Percentiles rank a stretch among this genome's conserved stretches.
These are phyloP conservation scores for Haberlea rhodopensis DNA, from an alignment of 257 asterid species.

Conservation along the genomic window DNA sequence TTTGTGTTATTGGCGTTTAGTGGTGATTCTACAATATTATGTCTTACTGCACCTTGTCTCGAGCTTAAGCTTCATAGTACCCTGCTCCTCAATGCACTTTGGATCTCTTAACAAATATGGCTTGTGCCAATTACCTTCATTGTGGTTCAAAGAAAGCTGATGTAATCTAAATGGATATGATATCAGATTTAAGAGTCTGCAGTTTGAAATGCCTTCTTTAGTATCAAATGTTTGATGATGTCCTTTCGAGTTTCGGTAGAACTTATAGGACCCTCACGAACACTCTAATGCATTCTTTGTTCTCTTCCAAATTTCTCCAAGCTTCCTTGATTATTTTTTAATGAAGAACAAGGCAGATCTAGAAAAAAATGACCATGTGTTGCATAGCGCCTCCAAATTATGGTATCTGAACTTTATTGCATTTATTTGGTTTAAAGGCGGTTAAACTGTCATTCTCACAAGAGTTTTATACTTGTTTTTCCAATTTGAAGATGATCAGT, in stretches of 20 bases:
- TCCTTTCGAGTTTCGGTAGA: neutral
- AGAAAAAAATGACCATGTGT: conserved; percentile 6
- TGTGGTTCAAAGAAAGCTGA: too few species aligned
- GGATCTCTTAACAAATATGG: neutral
- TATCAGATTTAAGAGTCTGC: neutral
- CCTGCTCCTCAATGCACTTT: neutral
- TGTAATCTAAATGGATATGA: too few species aligned
- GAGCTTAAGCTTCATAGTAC: neutral
- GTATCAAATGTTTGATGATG: neutral
- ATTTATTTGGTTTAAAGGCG: neutral
- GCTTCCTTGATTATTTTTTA: neutral
- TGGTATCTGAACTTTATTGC: neutral
- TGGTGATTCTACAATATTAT: neutral
- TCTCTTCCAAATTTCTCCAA: neutral
- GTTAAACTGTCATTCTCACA: neutral
- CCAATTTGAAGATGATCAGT: conserved; percentile 44
- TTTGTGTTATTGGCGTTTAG: neutral
- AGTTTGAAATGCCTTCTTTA: neutral
- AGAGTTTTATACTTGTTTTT: conserved; percentile 21
- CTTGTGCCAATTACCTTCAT: too few species aligned
- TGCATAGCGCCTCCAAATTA: neutral
- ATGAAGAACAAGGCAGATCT: neutral
- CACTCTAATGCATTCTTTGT: neutral
- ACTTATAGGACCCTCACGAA: neutral
- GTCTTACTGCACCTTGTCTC: too few species aligned